Percentiles rank a stretch among this genome's conserved stretches.
phyloP scores from a whole-genome alignment of 768 basidiomycete species.

The Kwoniella bestiolae region DNA sequence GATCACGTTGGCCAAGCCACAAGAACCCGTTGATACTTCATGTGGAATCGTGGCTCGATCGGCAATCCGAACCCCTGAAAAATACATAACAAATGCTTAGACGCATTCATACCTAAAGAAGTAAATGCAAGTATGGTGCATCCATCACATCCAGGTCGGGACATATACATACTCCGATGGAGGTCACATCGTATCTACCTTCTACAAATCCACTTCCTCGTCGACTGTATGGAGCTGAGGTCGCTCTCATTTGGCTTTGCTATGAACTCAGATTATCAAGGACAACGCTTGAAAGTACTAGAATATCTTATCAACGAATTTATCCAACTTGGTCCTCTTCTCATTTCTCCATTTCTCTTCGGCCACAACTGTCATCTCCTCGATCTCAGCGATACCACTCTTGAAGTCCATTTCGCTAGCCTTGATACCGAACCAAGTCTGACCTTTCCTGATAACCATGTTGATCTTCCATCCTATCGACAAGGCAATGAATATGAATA shows the following conservation, averaged over 20 bases:
- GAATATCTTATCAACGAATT: constrained; percentile 10
- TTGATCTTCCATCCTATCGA: constrained; percentile 19
- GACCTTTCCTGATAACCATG: background rate
- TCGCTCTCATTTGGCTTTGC: too few species aligned
- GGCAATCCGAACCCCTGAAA: background rate
- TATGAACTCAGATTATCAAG: too few species aligned
- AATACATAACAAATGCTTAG: too few species aligned
- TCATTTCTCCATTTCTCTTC: constrained; percentile 17
- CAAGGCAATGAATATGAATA: constrained; percentile 25
- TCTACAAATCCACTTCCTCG: too few species aligned
- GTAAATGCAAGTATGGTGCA: too few species aligned
- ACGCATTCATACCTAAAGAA: too few species aligned
- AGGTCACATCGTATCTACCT: too few species aligned
- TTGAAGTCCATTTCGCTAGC: constrained; percentile 26
- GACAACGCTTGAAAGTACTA: too few species aligned
- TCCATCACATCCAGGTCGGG: too few species aligned
- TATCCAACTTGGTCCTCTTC: background rate
- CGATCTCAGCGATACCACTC: constrained; percentile 22
- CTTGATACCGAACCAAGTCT: constrained; percentile 7
- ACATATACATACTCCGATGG: too few species aligned
- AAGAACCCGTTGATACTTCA: too few species aligned
- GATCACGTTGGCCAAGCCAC: background rate
- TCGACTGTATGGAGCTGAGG: too few species aligned
- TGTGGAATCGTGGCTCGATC: background rate
- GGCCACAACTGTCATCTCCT: constrained; percentile 13